These are phyloP conservation scores for Lactarius hengduanensis DNA, from an alignment of 768 basidiomycete genomes.

Conservation along the genomic window DNA sequence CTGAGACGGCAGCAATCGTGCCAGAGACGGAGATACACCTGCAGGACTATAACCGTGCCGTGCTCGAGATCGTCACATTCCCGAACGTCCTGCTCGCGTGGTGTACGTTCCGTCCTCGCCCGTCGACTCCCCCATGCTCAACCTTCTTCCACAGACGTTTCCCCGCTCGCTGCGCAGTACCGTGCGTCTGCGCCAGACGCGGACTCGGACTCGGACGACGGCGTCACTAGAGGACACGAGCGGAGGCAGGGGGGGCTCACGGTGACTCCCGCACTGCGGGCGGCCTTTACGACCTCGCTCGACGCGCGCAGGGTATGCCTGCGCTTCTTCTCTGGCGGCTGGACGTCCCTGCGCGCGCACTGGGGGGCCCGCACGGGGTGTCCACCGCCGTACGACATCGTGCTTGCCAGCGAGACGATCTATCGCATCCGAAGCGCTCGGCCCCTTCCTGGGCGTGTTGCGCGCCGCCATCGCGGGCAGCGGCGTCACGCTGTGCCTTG, in stretches of 20 bases:
- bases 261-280: slow-evolving; percentile 62
- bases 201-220: slow-evolving; percentile 31
- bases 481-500: slow-evolving; percentile 50
- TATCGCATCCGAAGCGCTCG: slow-evolving; percentile 69
- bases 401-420: slow-evolving; percentile 92
- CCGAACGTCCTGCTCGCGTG: slow-evolving; percentile 78
- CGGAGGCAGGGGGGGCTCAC: slow-evolving; percentile 54
- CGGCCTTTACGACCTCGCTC: slow-evolving; percentile 64
- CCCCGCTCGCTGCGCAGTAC: slow-evolving; percentile 52
- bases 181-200: slow-evolving; percentile 35
- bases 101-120: slow-evolving; percentile 54
- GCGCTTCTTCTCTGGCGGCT: slow-evolving; percentile 80
- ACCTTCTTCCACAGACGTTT: slow-evolving; percentile 49
- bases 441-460: slow-evolving; percentile 56
- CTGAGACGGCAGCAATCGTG: background rate
- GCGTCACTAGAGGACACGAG: background rate
- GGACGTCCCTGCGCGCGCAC: slow-evolving; percentile 50
- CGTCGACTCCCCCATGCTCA: background rate
- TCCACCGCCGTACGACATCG: slow-evolving; percentile 52
- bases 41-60: slow-evolving; percentile 89
- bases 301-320: slow-evolving; percentile 53
- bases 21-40: slow-evolving; percentile 61
- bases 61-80: slow-evolving; percentile 73
- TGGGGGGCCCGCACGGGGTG: slow-evolving; percentile 31
- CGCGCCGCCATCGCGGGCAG: slow-evolving; percentile 26